Evolutionary conservation across 2,329 filamentous ascomycete species (phyloP), one percentile per base, ranked within the genome.

Genomic region (Talaromyces sp.): DNA sequence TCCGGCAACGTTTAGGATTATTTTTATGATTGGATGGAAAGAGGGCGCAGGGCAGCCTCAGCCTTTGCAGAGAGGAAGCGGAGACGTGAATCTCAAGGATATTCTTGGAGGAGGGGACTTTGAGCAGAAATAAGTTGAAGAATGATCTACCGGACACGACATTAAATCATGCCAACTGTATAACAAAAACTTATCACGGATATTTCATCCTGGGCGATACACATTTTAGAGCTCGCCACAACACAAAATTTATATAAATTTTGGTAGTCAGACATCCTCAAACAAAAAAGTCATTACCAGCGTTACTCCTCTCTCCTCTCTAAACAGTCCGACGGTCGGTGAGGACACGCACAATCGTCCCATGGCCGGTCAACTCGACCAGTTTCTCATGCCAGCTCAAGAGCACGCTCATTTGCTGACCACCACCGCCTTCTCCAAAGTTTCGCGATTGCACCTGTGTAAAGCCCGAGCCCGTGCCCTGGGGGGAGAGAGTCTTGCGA

Each of bases 21-120:
- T 99, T 63, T 96, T 94, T 75, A 97, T 97, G 92, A 99, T 99
- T 75, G 94, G 94, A 0, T 99, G 94, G 94, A 95, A 93, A 72
- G 90, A 92, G 66, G 88, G 90, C 1, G 83, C 84, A 31, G 85
- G 87, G 57, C 92, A 97, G 76, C 81, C 88, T 2, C 81, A 93
- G 75, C 92, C 94, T 5, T 77, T 97, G 61, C 77, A 88, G 65
- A 85, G 94, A 66, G 94, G 94, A 0, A 96, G 88, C 65, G 94
- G 91, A 10, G 82, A 96, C 71, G 79, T 96, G 48, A 96, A 90
- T 74, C 82, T 99, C 64, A 96, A 94, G 74, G 92, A 97, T 73
- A 80, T 96, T 19, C 73, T 90, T 21, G 85, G 77, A 11, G 76
- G 77, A 60, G 77, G 77, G 27, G 73, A 73, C 31, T 74, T 78